These are phyloP conservation scores for Sphagnum tenellum DNA, from an alignment of 225 moss, liverwort and hornwort species.

Conservation along the genomic window DNA sequence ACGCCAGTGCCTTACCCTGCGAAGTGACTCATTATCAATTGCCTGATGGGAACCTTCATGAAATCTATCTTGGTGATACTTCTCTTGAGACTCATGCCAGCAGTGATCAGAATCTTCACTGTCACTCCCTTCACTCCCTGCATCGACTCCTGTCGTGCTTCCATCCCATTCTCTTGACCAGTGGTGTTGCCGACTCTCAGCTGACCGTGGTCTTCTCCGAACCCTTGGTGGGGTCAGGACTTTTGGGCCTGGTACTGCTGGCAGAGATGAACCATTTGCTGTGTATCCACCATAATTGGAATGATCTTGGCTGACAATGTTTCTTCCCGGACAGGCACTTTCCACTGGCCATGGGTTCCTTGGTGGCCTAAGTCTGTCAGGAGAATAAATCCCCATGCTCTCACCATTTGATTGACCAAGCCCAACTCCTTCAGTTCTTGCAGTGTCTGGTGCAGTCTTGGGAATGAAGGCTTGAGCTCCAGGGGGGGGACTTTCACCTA, in stretches of 20 bases:
- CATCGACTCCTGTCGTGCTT: slow-evolving; percentile 26
- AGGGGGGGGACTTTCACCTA: slow-evolving; percentile 17
- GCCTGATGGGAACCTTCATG: slow-evolving; percentile 29
- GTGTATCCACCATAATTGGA: slow-evolving; percentile 17
- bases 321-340: slow-evolving; percentile 24
- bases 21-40: slow-evolving; percentile 52
- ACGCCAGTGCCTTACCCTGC: slow-evolving; percentile 31
- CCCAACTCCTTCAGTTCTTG: slow-evolving; percentile 22
- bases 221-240: slow-evolving; percentile 34
- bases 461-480: slow-evolving; percentile 25
- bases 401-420: slow-evolving; percentile 32
- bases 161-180: slow-evolving; percentile 39
- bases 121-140: slow-evolving; percentile 52
- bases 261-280: slow-evolving; percentile 28
- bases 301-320: slow-evolving; percentile 27
- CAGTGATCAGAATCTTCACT: slow-evolving; percentile 32
- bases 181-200: slow-evolving; percentile 47
- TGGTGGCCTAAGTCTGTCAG: slow-evolving; percentile 36
- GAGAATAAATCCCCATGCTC: slow-evolving; percentile 30
- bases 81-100: slow-evolving; percentile 21
- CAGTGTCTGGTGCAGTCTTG: slow-evolving; percentile 26
- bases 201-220: slow-evolving; percentile 58
- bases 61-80: slow-evolving; percentile 17
- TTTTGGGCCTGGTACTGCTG: slow-evolving; percentile 25
- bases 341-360: slow-evolving; percentile 32